Percentiles rank a stretch among this genome's conserved stretches.
Conservation (phyloP, 331 rosid genomes). For the Malus hybrid region DNA sequence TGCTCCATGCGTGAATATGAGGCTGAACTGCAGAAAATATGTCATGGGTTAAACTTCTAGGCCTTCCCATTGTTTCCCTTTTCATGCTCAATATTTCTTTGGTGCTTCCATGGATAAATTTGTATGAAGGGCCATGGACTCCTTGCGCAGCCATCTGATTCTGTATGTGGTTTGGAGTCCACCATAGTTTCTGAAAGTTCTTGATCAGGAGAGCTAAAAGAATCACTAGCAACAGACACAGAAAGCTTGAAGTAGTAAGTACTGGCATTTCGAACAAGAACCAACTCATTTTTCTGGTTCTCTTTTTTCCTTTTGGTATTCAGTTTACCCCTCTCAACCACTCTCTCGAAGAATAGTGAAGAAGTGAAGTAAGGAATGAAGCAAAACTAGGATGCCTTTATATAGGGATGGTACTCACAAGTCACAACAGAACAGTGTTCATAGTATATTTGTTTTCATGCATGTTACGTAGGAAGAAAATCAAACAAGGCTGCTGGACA, state of each 20-base stretch:
- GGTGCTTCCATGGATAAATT: conserved; percentile 23
- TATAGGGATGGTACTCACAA: too few relatives aligned
- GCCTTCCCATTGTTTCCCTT: conserved; percentile 18
- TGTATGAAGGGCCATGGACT: conserved; percentile 31
- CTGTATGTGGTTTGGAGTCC: conserved; percentile 16
- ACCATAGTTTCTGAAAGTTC: conserved; percentile 15
- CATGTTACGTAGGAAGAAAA: too few relatives aligned
- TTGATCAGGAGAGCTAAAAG: not conserved
- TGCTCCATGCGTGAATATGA: conserved; percentile 18
- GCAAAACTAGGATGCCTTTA: too few relatives aligned
- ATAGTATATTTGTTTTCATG: too few relatives aligned
- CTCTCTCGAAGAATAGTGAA: too few relatives aligned
- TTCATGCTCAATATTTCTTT: conserved; percentile 16
- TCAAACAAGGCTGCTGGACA: too few relatives aligned
- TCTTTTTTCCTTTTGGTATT: too few relatives aligned
- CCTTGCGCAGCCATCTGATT: conserved; percentile 20
- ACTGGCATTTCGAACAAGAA: too few relatives aligned
- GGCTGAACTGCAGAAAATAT: conserved; percentile 21
- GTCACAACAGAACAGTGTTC: too few relatives aligned
- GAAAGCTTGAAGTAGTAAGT: not conserved
- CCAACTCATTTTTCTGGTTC: too few relatives aligned
- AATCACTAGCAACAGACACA: not conserved
- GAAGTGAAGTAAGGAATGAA: too few relatives aligned
- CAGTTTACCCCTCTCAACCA: too few relatives aligned
- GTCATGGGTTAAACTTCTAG: conserved; percentile 11